Conservation (phyloP, 1,139 yeast species). For the Pneumocystis jirovecii region DNA sequence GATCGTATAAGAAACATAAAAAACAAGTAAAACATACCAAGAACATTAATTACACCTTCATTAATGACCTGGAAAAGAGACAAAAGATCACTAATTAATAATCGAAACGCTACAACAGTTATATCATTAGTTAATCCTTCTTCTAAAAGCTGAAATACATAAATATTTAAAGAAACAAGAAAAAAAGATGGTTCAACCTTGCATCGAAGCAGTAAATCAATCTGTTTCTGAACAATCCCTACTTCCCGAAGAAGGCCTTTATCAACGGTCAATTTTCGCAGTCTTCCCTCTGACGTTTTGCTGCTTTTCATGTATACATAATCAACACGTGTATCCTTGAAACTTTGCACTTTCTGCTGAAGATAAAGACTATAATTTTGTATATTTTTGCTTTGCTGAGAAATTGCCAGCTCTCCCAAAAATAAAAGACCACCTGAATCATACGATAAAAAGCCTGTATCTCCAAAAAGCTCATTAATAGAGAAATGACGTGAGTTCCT, state of each 20-base stretch:
- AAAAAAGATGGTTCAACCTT: background rate
- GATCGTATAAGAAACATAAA: background rate
- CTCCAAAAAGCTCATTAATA: slow-evolving; percentile 23
- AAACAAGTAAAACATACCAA: slow-evolving; percentile 19
- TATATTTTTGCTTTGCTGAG: slow-evolving; percentile 23
- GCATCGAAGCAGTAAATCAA: slow-evolving; percentile 55
- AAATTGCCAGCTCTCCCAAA: slow-evolving; percentile 11
- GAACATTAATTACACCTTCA: slow-evolving; percentile 83
- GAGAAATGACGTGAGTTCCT: slow-evolving; percentile 48
- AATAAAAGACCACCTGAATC: slow-evolving; percentile 7
- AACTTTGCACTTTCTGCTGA: slow-evolving; percentile 54
- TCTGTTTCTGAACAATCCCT: slow-evolving; percentile 71
- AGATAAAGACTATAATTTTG: slow-evolving; percentile 61
- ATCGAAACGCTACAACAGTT: slow-evolving; percentile 65
- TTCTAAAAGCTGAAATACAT: slow-evolving; percentile 34
- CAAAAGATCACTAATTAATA: slow-evolving; percentile 73
- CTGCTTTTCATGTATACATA: slow-evolving; percentile 50
- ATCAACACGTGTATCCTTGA: slow-evolving; percentile 48
- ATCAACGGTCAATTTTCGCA: slow-evolving; percentile 51
- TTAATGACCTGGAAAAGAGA: slow-evolving; percentile 75
- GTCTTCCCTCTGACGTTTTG: slow-evolving; percentile 34
- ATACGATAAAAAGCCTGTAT: slow-evolving; percentile 7
- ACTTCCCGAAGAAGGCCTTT: slow-evolving; percentile 72
- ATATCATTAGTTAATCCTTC: slow-evolving; percentile 64
- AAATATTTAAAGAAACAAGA: background rate